Base-by-base conservation (phyloP, 202 grass and related monocot species). In the Zizania palustris region DNA sequence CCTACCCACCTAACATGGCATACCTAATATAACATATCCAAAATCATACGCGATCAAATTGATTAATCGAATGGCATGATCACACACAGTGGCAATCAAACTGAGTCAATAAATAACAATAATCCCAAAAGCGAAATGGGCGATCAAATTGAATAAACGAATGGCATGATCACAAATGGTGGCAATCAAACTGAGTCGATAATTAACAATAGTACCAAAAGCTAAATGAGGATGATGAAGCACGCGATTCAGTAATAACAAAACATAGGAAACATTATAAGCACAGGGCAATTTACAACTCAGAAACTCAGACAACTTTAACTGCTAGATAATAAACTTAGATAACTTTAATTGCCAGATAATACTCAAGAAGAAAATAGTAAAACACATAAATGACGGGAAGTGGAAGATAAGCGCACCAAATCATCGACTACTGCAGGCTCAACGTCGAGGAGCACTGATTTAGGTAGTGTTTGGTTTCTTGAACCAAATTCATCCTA, bases 401-500 rank as follows among this genome's bases (percentile, higher is more conserved):
- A 10, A 11, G 43, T 58, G 49, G 46, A 65, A 20, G 58, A 9
- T 10, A 67, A 77, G 44, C 82, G 4, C 68, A 83, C 79, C 83
- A 80, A 60, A 81, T 90, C 71, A 37, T 15, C 62, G 3, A 13
- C 7, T 28, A 54, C 38, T 9, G 67, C 13, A 3, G n/a, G 41
- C 42, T 76, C 70, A 58, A 43, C 72, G 33, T 16, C 55, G n/a
- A n/a, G n/a, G n/a, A n/a, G n/a, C n/a, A n/a, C n/a, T n/a, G n/a
- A n/a, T n/a, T n/a, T n/a, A n/a, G n/a, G n/a, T n/a, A n/a, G n/a
- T n/a, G n/a, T n/a, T n/a, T n/a, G n/a, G n/a, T n/a, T n/a, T n/a
- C n/a, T n/a, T n/a, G n/a, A n/a, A n/a, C n/a, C n/a, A n/a, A n/a
- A n/a, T n/a, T n/a, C n/a, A n/a, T n/a, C n/a, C n/a, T n/a, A n/a